Evolutionary conservation across 208 protist species (phyloP), one percentile per base, ranked within the genome.

Genomic region (Herpetomonas samuelpessoai): DNA sequence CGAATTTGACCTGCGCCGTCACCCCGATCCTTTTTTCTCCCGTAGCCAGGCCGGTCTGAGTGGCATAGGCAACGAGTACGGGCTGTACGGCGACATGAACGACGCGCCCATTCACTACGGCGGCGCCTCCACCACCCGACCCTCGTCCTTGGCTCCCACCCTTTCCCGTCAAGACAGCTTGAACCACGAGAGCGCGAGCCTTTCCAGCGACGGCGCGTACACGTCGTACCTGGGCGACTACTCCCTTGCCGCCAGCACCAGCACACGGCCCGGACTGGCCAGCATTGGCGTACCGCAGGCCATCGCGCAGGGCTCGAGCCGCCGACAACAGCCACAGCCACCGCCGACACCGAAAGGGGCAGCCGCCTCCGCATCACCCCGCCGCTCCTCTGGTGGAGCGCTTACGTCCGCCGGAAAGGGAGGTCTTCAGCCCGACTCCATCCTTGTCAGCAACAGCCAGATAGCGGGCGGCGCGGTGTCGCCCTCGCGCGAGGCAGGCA

Each of bases 381-480:
- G 44, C 44, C 9, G 44, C 44, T 24, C 16, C 18, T 10, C 16
- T 22, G 44, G 44, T 19, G 44, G 16, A 9, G 22, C 44, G 4
- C 44, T 19, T 19, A 24, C 44, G 16, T 24, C 22, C 16, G 16
- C 44, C 4, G 44, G 44, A 3, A 9, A 14, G 14, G 49, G 28
- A 4, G 49, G 24, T 10, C 25, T 38, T 6, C 49, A n/a, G 49
- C 24, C 30, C 22, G 49, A 55, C 49, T 55, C 49, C 19, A 55
- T 55, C 49, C 49, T 55, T 4, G 30, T 55, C 28, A 55, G 49
- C 49, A 31, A 14, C 28, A 38, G 27, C n/a, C 49, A 39, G 27
- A 30, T 28, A 14, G 4, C 25, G 14, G 30, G 16, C 44, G 22
- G 18, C 44, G 18, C 16, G 16, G 19, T 48, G 10, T 22, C 44